These are phyloP conservation scores for Euphorbia peplus DNA, from an alignment of 345 rosid species.

Conservation along the genomic window DNA sequence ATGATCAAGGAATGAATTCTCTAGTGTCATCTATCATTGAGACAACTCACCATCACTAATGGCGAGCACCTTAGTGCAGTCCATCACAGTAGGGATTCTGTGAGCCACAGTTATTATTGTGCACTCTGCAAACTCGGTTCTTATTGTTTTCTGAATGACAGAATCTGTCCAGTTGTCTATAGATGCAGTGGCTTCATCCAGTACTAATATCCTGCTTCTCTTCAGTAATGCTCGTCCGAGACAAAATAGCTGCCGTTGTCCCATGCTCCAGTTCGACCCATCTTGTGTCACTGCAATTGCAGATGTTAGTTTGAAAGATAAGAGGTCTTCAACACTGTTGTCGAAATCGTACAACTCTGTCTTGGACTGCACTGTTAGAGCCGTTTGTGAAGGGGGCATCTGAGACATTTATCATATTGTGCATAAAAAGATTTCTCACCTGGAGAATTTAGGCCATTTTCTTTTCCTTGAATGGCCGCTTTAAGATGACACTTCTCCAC, in stretches of 20 bases:
- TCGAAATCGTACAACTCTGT: no score
- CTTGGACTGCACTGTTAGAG: no score
- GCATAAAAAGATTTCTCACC: no score
- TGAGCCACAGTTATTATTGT: conserved; percentile 30
- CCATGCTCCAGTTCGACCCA: conserved; percentile 25
- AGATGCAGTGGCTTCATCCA: conserved; percentile 39
- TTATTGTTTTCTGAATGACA: conserved; percentile 24
- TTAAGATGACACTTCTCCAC: conserved; percentile 43
- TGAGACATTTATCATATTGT: no score
- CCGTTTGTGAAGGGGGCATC: no score
- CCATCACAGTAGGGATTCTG: conserved; percentile 31
- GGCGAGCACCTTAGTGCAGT: conserved; percentile 22
- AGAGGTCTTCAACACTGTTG: background rate
- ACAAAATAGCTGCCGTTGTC: conserved; percentile 23
- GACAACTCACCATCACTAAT: conserved; percentile 19
- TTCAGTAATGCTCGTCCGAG: conserved; percentile 25
- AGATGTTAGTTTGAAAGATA: background rate
- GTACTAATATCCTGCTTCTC: conserved; percentile 27
- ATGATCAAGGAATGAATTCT: conserved; percentile 72
- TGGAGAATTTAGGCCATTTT: conserved; percentile 29
- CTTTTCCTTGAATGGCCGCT: conserved; percentile 35
- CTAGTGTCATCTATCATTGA: conserved; percentile 27
- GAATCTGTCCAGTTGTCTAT: conserved; percentile 28
- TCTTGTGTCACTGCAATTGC: conserved; percentile 22
- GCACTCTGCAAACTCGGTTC: conserved; percentile 22